Evolutionary conservation across 148 eudicot genomes (phyloP).

Genomic region (Chenopodium quinoa): DNA sequence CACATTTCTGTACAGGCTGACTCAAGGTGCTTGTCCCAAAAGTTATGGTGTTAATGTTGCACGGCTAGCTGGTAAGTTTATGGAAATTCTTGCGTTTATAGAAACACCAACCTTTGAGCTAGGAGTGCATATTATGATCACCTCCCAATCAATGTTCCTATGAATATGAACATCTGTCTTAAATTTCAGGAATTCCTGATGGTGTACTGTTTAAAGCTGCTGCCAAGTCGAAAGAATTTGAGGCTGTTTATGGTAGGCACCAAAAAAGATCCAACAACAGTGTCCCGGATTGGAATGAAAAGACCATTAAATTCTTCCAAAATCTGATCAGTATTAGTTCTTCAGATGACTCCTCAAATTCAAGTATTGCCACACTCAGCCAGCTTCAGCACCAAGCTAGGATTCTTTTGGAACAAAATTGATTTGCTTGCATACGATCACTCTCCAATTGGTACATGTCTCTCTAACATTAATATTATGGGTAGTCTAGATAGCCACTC

Average conservation of each 20-base stretch:
- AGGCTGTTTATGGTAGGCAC: slow-evolving; percentile 54
- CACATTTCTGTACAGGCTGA: slow-evolving; percentile 83
- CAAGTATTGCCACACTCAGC: slow-evolving; percentile 26
- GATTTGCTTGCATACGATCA: neutral
- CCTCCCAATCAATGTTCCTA: neutral
- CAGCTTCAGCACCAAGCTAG: slow-evolving; percentile 63
- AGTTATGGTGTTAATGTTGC: slow-evolving; percentile 99
- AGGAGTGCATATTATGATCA: neutral
- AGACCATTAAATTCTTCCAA: slow-evolving; percentile 29
- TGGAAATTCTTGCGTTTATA: neutral
- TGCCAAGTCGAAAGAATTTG: slow-evolving; percentile 80
- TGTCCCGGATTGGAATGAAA: slow-evolving; percentile 30
- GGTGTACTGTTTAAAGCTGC: slow-evolving; percentile 68
- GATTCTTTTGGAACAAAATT: slow-evolving; percentile 51
- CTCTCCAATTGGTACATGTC: neutral
- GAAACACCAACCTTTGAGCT: neutral
- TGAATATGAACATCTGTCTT: slow-evolving; percentile 1
- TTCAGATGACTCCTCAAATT: slow-evolving; percentile 25
- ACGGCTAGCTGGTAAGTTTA: slow-evolving; percentile 63
- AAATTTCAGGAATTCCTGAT: slow-evolving; percentile 76
- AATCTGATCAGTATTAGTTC: slow-evolving; percentile 32
- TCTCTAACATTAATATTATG: neutral
- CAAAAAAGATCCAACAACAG: slow-evolving; percentile 20
- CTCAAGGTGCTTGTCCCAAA: slow-evolving; percentile 90
- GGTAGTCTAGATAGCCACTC: neutral